Base-by-base conservation (phyloP, 1,139 yeast species). In the Debaryomyces robertsiae region DNA sequence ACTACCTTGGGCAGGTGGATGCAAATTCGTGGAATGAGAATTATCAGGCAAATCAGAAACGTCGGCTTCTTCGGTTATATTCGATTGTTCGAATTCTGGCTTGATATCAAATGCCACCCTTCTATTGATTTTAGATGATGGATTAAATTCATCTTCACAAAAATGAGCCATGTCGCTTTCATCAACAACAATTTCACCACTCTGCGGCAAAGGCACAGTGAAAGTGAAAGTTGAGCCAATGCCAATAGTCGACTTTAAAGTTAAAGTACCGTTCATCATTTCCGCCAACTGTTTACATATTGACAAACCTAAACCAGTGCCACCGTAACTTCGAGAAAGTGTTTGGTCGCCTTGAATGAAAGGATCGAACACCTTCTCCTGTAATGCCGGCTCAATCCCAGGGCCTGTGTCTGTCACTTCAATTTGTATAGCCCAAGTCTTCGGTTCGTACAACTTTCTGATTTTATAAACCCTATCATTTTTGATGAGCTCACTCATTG, bases 301-400 rank as follows among this genome's bases (percentile, higher is more conserved):
- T 0, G 96, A 88, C 36, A 93, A 74, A 2, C 98, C 98, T 40
- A 93, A 71, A 6, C 98, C 98, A 0, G 97, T 90, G 50, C 98
- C 98, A 43, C 97, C 96, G 58, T 87, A 86, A 41, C 91, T 87
- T 59, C 96, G 74, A 3, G 95, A 85, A 28, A 91, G 73, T 0
- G 97, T 90, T 61, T 91, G 97, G 55, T 93, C 98, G 32, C 98
- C 98, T 64, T 91, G 98, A 24, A 89, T 89, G 67, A 93, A 93
- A 3, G 97, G 97, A 57, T 93, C 97, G 64, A 93, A 93, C 1
- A 93, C 93, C 49, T 84, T 83, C 36, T 84, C 84, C 54, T 88
- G 94, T 41, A 87, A 67, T 1, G 82, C 78, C 13, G 84, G 82
- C 35, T 85, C 90, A 39, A 93, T 89, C 46, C 98, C 98, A 0